These are phyloP conservation scores for Candolleomyces efflorescens DNA, from an alignment of 768 basidiomycete genomes.

Conservation along the genomic window DNA sequence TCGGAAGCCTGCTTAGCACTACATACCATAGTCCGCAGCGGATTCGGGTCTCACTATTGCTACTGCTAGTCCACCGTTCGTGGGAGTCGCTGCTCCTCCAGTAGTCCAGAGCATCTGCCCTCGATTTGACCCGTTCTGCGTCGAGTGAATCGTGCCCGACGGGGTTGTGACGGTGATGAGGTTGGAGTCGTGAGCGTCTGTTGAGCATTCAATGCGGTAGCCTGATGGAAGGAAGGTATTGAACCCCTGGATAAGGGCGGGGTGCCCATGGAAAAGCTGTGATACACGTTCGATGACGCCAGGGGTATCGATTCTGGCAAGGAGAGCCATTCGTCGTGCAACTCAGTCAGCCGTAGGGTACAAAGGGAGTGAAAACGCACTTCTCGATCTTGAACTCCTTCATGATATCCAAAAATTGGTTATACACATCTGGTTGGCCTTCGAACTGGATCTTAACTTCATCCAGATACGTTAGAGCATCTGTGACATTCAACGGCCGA, in stretches of 20 bases:
- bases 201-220: conserved; percentile 84
- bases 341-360: not conserved
- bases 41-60: conserved; percentile 10
- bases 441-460: conserved; percentile 89
- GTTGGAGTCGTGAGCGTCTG: conserved; percentile 57
- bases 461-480: conserved; percentile 89
- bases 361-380: conserved; percentile 39
- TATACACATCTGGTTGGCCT: conserved; percentile 93
- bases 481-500: conserved; percentile 89
- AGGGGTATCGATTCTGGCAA: conserved; percentile 89
- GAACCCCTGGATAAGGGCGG: conserved; percentile 91
- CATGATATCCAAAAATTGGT: conserved; percentile 95
- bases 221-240: conserved; percentile 96
- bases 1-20: not conserved
- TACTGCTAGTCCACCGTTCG: not conserved
- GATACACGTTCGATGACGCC: conserved; percentile 97
- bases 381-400: conserved; percentile 97
- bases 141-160: conserved; percentile 58
- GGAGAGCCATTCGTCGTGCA: not conserved
- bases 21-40: conserved; percentile 11
- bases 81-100: not conserved
- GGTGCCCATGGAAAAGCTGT: conserved; percentile 86
- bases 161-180: conserved; percentile 79
- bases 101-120: conserved; percentile 37
- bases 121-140: conserved; percentile 38